phyloP scores from a whole-genome alignment of 2,329 filamentous ascomycete species.

The Colletotrichum sp. region DNA sequence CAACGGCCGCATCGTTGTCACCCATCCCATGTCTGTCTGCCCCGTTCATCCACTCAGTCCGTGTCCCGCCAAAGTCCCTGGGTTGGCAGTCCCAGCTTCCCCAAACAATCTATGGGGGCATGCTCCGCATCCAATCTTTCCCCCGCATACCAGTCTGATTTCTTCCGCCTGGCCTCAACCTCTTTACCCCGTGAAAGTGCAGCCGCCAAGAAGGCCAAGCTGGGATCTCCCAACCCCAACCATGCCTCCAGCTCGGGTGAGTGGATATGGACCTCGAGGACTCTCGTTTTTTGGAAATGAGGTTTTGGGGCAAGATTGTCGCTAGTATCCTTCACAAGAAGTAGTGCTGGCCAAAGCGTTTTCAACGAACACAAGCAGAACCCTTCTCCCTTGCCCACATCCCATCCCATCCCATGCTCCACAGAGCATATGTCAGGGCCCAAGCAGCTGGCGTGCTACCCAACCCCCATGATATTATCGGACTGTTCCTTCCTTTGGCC shows the following conservation, averaged over 20 bases:
- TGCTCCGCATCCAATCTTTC: conserved; percentile 7
- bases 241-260: not conserved
- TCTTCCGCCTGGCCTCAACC: not conserved
- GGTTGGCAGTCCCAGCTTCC: not conserved
- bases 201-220: conserved; percentile 6
- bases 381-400: not conserved
- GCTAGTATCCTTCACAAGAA: not conserved
- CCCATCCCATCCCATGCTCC: not conserved
- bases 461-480: not conserved
- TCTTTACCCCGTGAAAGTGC: not conserved
- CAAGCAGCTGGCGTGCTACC: not conserved
- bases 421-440: not conserved
- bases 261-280: not conserved
- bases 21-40: not conserved
- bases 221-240: not conserved
- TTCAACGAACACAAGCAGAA: not conserved
- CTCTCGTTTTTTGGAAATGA: not conserved
- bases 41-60: not conserved
- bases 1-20: not conserved
- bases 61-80: not conserved
- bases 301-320: not conserved
- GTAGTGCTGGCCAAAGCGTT: not conserved
- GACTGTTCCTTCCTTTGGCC: not conserved
- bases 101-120: not conserved
- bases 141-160: conserved; percentile 15